A percentile compares a stretch with the other conserved stretches of the same genome.
phyloP scores from a whole-genome alignment of 148 eudicot genomes.

The Limonium bicolor region DNA sequence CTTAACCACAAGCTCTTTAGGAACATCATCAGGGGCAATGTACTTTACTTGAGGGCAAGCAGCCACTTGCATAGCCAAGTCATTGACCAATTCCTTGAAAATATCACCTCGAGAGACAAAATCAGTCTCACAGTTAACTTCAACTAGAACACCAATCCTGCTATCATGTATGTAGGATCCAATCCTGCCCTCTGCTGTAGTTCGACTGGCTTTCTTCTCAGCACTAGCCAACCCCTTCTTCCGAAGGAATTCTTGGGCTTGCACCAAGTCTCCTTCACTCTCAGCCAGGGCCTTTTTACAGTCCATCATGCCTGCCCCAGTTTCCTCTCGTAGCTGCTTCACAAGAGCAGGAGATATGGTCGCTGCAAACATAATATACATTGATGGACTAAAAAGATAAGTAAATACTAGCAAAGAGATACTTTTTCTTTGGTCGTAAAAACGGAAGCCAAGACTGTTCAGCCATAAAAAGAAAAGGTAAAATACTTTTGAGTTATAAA shows the following conservation, averaged over 20 bases:
- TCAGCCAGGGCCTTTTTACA: slow-evolving; percentile 90
- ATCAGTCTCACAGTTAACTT: slow-evolving; percentile 94
- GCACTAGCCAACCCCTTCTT: slow-evolving; percentile 96
- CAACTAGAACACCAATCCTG: slow-evolving; percentile 77
- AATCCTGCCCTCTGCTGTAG: slow-evolving; percentile 91
- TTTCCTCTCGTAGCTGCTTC: slow-evolving; percentile 81
- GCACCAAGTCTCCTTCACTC: slow-evolving; percentile 59
- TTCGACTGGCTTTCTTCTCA: slow-evolving; percentile 81
- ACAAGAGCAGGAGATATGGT: slow-evolving; percentile 77
- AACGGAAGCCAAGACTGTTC: neutral
- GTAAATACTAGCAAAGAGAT: neutral
- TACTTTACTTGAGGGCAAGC: slow-evolving; percentile 94
- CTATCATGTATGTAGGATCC: slow-evolving; percentile 90
- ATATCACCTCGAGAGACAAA: slow-evolving; percentile 92
- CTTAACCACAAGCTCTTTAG: slow-evolving; percentile 50
- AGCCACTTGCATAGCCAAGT: slow-evolving; percentile 97
- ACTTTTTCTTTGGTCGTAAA: no score
- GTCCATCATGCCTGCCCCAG: slow-evolving; percentile 99
- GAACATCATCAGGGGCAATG: slow-evolving; percentile 66
- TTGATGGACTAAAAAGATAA: neutral
- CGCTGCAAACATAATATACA: slow-evolving; percentile 17
- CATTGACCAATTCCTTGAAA: slow-evolving; percentile 76
- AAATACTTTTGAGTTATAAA: neutral
- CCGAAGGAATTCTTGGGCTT: slow-evolving; percentile 82
- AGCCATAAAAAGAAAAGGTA: neutral